Evolutionary conservation across 176 grass and related monocot genomes (phyloP), one percentile per base, ranked within the genome.

Genomic region (Cocos nucifera): DNA sequence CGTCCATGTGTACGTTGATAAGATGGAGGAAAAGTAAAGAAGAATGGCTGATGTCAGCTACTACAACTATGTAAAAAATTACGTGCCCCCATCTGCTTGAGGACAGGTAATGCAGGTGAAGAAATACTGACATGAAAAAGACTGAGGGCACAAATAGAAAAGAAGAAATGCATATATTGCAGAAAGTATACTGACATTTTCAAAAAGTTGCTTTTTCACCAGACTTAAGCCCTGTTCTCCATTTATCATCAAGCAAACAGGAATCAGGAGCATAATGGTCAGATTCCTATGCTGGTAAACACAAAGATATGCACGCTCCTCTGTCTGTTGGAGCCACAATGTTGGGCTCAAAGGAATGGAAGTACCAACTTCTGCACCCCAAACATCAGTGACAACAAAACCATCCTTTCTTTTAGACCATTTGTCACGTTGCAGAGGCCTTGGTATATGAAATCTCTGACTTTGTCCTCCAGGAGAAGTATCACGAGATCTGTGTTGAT

Each of bases 341-440:
- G 84, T 67, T 61, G 90, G 86, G 58, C 68, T 74, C 65, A 75
- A 72, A 19, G 77, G 65, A 53, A 73, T 71, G 69, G 58, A 58
- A 75, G 50, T 51, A 64, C 39, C 75, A 62, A 72, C 64, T 78
- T 91, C 82, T 52, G 71, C 73, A 73, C 69, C 50, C 61, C 56
- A 6, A 74, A 83, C 74, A 53, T 75, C 85, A 77, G 78, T 58
- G 30, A 78, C 66, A 73, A 92, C 49, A 81, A 98, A 92, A 50
- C 93, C 93, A 25, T 98, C 87, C 69, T 92, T 92, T 80, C 87
- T 84, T 76, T 83, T 98, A 29, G 73, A 86, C 76, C 89, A 85
- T 56, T 85, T 98, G 62, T 85, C 84, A 20, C 76, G 78, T 70
- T 89, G 73, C 17, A 98, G 76, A 63, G 84, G 87, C 79, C 87